Evolutionary conservation across 306 rosid species (phyloP), one percentile per base, ranked within the genome.

Genomic region (Fragaria nilgerrensis): DNA sequence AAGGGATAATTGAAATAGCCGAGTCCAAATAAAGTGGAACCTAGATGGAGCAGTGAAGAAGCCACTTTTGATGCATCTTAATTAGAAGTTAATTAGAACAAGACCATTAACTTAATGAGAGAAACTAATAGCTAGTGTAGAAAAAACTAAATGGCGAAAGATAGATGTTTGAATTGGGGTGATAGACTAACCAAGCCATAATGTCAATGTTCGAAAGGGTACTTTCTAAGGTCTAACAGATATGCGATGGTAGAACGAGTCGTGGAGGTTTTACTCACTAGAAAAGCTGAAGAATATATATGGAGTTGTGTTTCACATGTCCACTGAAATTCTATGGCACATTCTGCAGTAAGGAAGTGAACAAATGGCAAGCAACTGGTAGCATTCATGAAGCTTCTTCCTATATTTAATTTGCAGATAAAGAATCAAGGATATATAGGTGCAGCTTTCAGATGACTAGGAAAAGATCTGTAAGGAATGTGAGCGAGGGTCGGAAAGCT

Each of bases 371-470:
- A 64, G 43, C 45, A 16, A 65, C 47, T 36, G 47, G 19, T 19
- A 34, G 13, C 48, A 37, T 66, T 45, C 27, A 36, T 66, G 47
- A 68, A 23, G 2, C 44, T 52, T 6, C 62, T n/a, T 11, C 32
- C n/a, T 20, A 5, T 20, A 5, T 9, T 39, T 36, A 16, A 36
- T 61, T 27, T 65, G 47, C 25, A 48, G 64, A 11, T 68, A 65
- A 67, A 37, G 22, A 59, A 23, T 61, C 41, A 17, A n/a, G 11
- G 1, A 20, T 8, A 13, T 12, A 56, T 56, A 29, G 43, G 11
- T 58, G 55, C 27, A 53, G 41, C 64, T 77, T 73, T 68, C 70
- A 61, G 59, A 41, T 45, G 34, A 25, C 50, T 48, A 45, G 39
- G 75, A 58, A 10, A 5, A 48, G 27, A 3, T 29, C 41, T 62